Conservation (phyloP, 2,329 filamentous ascomycete species). For the Juglanconis juglandina region DNA sequence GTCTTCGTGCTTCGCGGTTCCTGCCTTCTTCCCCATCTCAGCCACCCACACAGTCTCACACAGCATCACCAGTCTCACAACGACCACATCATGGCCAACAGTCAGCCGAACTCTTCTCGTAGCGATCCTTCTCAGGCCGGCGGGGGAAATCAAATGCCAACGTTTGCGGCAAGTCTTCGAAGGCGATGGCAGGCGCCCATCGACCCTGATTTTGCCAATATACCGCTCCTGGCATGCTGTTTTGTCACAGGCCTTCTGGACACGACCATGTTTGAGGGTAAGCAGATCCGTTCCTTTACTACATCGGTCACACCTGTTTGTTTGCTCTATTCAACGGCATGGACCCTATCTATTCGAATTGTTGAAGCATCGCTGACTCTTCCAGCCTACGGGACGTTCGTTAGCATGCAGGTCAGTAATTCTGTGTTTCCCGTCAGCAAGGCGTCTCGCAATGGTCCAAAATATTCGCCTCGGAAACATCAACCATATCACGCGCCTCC, state of each 20-base stretch:
- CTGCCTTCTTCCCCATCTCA: background rate
- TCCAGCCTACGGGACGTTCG: constrained; percentile 39
- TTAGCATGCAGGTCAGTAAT: constrained; percentile 31
- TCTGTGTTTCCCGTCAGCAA: background rate
- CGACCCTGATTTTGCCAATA: constrained; percentile 13
- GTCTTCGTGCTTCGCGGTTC: background rate
- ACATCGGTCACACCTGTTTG: background rate
- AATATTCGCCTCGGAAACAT: no score
- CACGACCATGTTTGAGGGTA: constrained; percentile 21
- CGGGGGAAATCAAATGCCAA: background rate
- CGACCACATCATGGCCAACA: background rate
- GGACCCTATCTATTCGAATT: background rate
- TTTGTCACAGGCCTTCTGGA: constrained; percentile 21
- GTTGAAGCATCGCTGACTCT: background rate
- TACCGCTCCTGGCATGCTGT: constrained; percentile 19
- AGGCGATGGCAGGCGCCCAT: background rate
- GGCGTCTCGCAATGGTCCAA: no score
- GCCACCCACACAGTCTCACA: no score
- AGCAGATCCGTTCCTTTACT: background rate
- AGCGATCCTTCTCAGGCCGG: background rate
- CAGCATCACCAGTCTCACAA: background rate
- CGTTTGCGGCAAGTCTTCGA: background rate
- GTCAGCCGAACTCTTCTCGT: background rate
- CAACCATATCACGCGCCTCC: background rate
- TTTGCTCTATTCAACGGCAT: background rate